A percentile compares a stretch with the other conserved stretches of the same genome.
Conservation (phyloP, 2,329 filamentous ascomycete species). For the Microsporum ferrugineum region DNA sequence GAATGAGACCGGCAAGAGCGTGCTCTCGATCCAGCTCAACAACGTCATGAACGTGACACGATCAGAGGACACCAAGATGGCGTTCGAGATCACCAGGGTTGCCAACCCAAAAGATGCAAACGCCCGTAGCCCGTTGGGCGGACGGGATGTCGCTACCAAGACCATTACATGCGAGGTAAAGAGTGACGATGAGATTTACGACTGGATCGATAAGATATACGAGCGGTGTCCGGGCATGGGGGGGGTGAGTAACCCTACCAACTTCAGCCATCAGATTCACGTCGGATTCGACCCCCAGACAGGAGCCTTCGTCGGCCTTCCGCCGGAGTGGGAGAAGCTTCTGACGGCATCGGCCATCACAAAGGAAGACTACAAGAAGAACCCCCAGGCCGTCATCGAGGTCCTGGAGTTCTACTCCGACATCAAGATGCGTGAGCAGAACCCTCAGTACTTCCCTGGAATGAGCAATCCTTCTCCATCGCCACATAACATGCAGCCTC, state of each 20-base stretch:
- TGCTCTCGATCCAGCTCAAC: slow-evolving; percentile 72
- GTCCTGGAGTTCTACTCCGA: slow-evolving; percentile 60
- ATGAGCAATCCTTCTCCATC: slow-evolving; percentile 50
- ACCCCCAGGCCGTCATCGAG: slow-evolving; percentile 67
- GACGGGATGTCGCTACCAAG: slow-evolving; percentile 68
- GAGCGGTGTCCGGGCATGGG: slow-evolving; percentile 95
- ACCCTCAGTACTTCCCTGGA: slow-evolving; percentile 48
- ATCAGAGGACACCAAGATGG: slow-evolving; percentile 80
- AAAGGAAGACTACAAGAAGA: slow-evolving; percentile 96
- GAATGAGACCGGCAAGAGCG: slow-evolving; percentile 72
- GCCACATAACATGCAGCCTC: slow-evolving; percentile 39
- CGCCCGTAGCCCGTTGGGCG: slow-evolving; percentile 57
- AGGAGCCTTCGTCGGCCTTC: slow-evolving; percentile 86
- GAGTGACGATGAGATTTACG: slow-evolving; percentile 90
- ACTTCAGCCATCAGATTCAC: slow-evolving; percentile 94
- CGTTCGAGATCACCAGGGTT: slow-evolving; percentile 81
- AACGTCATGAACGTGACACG: slow-evolving; percentile 84
- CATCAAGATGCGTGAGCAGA: slow-evolving; percentile 53
- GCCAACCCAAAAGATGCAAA: slow-evolving; percentile 49
- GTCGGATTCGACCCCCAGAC: slow-evolving; percentile 94
- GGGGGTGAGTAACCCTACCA: slow-evolving; percentile 94
- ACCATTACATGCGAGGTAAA: slow-evolving; percentile 89
- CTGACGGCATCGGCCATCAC: slow-evolving; percentile 94
- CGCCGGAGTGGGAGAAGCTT: slow-evolving; percentile 93
- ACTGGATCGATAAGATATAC: slow-evolving; percentile 98